Evolutionary conservation across 768 basidiomycete species (phyloP).

Genomic region (Suillus subalutaceus): DNA sequence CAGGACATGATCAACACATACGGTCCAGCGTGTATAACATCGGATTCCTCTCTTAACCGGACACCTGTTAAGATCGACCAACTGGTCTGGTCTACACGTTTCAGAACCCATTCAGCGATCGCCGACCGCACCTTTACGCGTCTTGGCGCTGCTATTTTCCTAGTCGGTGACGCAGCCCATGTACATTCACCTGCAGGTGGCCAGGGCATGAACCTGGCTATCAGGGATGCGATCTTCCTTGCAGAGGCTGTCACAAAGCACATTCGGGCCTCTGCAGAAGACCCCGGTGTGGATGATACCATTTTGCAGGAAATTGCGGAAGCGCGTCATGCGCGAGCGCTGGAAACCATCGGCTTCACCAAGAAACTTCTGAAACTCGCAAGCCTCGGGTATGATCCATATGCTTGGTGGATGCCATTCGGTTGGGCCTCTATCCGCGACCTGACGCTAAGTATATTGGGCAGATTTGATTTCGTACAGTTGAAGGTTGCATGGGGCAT

Average conservation of each 20-base stretch:
- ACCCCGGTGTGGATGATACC: constrained; percentile 23
- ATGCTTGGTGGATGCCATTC: constrained; percentile 29
- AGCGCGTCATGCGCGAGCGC: constrained; percentile 41
- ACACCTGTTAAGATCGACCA: constrained; percentile 37
- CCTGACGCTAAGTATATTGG: constrained; percentile 25
- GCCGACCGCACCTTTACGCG: constrained; percentile 39
- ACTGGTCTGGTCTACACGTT: constrained; percentile 44
- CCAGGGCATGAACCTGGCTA: constrained; percentile 61
- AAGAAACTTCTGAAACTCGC: constrained; percentile 34
- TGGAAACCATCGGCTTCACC: constrained; percentile 44
- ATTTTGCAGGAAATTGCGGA: constrained; percentile 39
- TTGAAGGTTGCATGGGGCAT: constrained; percentile 26
- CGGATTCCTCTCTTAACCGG: constrained; percentile 3
- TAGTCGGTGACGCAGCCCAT: constrained; percentile 50
- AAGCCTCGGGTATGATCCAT: constrained; percentile 25
- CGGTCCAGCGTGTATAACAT: background rate
- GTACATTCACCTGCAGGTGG: constrained; percentile 59
- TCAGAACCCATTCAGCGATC: constrained; percentile 44
- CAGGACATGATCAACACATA: constrained; percentile 6
- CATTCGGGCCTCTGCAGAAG: constrained; percentile 22
- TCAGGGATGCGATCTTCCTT: constrained; percentile 54
- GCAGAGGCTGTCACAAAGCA: constrained; percentile 46
- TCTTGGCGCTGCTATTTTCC: constrained; percentile 17
- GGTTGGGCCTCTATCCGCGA: constrained; percentile 30
- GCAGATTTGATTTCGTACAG: constrained; percentile 21